Evolutionary conservation across 768 basidiomycete genomes (phyloP), one percentile per base, ranked within the genome.

Genomic region (Xerocomus spinulosus): DNA sequence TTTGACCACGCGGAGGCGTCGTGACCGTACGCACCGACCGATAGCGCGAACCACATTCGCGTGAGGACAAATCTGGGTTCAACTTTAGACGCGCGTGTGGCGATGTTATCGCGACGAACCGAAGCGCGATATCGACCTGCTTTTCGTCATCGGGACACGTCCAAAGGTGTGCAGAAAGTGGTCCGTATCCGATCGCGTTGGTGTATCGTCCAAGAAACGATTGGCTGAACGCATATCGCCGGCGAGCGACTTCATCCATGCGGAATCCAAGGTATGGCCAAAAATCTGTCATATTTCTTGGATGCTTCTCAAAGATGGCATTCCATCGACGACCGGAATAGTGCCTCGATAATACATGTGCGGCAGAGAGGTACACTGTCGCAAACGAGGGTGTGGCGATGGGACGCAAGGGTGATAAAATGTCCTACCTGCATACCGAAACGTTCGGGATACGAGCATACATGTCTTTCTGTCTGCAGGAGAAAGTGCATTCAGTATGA

Each of bases 211-310:
- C 71, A 20, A 88, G 61, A 62, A 86, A 83, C 6, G 82, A 81
- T 10, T 49, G 47, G 9, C 64, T 53, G 57, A 78, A 84, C n/a
- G 56, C 53, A 4, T 48, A 46, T 44, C 66, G 72, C 33, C 78
- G 70, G 15, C 45, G 48, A 0, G 49, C 33, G 1, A 61, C 55
- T 60, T 87, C 83, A 12, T 56, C 51, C 48, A 70, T 56, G n/a
- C 86, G 77, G 18, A 68, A 57, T 23, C 63, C 64, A 28, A 87
- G 71, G 60, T 88, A 88, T 7, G 86, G 84, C 87, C 87, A 90
- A 59, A 83, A 70, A 53, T 88, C 80, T 1, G 74, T 78, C 66
- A 74, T 80, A 15, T 69, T 72, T 18, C 49, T 63, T 14, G 75
- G 63, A 54, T 77, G 67, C 10, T 62, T 59, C 37, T 64, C 49